Conservation (phyloP, 441 rosid species). For the Syzygium malaccense region DNA sequence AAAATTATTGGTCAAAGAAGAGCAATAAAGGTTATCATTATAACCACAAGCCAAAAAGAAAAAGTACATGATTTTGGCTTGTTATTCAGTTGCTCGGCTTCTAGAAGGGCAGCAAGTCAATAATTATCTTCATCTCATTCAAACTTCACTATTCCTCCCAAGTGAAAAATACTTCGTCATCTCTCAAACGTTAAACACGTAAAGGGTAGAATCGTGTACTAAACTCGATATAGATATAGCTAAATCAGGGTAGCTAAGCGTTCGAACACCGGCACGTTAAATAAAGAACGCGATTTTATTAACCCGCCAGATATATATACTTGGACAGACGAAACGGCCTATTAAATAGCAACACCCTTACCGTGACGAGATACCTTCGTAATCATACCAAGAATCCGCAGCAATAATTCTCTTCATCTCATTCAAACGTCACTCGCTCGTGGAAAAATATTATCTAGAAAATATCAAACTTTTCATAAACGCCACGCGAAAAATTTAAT, state of each 20-base stretch:
- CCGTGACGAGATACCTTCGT: too few species aligned
- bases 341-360: too few species aligned
- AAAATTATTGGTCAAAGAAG: too few species aligned
- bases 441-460: neutral
- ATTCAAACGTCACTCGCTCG: neutral
- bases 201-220: too few species aligned
- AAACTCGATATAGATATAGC: too few species aligned
- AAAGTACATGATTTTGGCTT: neutral
- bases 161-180: too few species aligned
- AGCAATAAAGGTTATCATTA: neutral
- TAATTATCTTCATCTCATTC: neutral
- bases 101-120: neutral
- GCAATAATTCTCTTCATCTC: neutral
- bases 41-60: neutral
- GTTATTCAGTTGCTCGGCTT: neutral
- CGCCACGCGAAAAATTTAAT: too few species aligned
- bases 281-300: too few species aligned
- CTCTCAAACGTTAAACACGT: too few species aligned
- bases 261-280: rapidly evolving
- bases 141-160: neutral
- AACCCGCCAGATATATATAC: too few species aligned
- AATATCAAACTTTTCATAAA: too few species aligned
- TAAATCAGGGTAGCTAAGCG: rapidly evolving
- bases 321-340: rapidly evolving
- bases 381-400: too few species aligned